phyloP scores from a whole-genome alignment of 331 rosid species.

The Saraca asoca region DNA sequence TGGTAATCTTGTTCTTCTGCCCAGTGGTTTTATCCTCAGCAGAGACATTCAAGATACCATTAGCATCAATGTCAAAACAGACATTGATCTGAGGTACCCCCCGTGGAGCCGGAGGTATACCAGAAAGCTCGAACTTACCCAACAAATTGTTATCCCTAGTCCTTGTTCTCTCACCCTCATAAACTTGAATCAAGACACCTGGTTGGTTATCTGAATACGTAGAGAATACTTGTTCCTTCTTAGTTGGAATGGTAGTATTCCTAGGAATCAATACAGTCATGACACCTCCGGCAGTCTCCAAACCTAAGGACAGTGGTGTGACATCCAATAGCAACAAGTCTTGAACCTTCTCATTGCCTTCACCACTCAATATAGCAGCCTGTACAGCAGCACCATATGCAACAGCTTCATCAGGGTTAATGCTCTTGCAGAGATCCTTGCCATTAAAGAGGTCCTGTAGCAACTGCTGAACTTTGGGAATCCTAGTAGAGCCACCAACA shows the following conservation, averaged over 20 bases:
- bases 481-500: slow-evolving; percentile 81
- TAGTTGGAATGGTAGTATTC: slow-evolving; percentile 76
- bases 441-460: slow-evolving; percentile 82
- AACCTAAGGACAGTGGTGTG: slow-evolving; percentile 63
- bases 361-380: slow-evolving; percentile 76
- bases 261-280: slow-evolving; percentile 71
- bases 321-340: slow-evolving; percentile 74
- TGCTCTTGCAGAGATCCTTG: slow-evolving; percentile 75
- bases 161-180: slow-evolving; percentile 74
- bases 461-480: slow-evolving; percentile 75
- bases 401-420: slow-evolving; percentile 77
- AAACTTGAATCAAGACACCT: slow-evolving; percentile 70
- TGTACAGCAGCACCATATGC: slow-evolving; percentile 83
- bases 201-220: slow-evolving; percentile 75
- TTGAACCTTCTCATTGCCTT: slow-evolving; percentile 80
- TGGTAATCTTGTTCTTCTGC: slow-evolving; percentile 78
- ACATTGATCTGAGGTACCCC: slow-evolving; percentile 77
- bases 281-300: slow-evolving; percentile 80
- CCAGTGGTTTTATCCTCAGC: slow-evolving; percentile 82
- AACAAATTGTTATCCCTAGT: slow-evolving; percentile 72
- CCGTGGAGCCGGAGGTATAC: slow-evolving; percentile 73
- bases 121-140: slow-evolving; percentile 68
- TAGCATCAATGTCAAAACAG: slow-evolving; percentile 73
- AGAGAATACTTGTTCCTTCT: slow-evolving; percentile 74
- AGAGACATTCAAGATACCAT: slow-evolving; percentile 74